These are phyloP conservation scores for Aegilops umbellulata DNA, from an alignment of 176 grass and related monocot genomes.

Conservation along the genomic window DNA sequence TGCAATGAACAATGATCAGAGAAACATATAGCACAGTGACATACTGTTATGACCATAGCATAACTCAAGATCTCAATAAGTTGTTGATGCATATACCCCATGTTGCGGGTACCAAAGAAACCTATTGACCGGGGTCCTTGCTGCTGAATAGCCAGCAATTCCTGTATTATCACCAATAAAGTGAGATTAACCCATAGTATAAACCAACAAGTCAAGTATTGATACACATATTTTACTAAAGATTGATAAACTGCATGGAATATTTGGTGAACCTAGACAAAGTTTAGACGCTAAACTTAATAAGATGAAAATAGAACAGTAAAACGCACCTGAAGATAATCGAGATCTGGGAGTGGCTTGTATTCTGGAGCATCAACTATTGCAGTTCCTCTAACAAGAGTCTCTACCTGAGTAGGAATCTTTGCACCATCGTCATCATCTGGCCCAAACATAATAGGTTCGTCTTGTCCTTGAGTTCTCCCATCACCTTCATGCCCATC, in stretches of 20 bases:
- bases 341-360: conserved; percentile 79
- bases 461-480: conserved; percentile 41
- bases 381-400: conserved; percentile 60
- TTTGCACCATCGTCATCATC: conserved; percentile 59
- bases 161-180: conserved; percentile 48
- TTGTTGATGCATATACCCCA: conserved; percentile 99
- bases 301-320: neutral
- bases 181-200: neutral
- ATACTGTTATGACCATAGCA: conserved; percentile 99
- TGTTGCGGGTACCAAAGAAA: conserved; percentile 97
- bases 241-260: neutral
- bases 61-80: conserved; percentile 99
- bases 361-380: conserved; percentile 66
- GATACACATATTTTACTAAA: neutral
- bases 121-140: conserved; percentile 92
- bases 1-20: neutral
- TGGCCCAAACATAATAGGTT: conserved; percentile 37
- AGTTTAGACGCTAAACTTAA: conserved; percentile 19
- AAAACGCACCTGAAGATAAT: conserved; percentile 87
- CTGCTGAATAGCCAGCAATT: conserved; percentile 96
- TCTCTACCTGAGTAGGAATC: conserved; percentile 70
- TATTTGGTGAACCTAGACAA: neutral
- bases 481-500: conserved; percentile 34
- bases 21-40: conserved; percentile 21
- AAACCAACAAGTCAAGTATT: conserved; percentile 5